Base-by-base conservation (phyloP, 164 flowering plant species). In the Malania oleifera region DNA sequence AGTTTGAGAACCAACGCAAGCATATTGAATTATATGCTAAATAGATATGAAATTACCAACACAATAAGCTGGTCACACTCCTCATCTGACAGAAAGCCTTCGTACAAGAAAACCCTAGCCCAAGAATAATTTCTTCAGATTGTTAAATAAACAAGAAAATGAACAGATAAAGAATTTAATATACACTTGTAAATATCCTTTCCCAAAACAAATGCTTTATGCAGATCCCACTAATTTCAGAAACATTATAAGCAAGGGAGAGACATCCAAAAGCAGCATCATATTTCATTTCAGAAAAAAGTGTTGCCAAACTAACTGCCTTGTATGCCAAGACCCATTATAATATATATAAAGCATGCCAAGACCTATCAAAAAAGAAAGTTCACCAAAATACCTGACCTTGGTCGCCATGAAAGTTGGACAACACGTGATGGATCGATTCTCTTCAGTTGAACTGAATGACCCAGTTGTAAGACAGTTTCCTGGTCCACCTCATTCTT, bases 341-440 rank as follows among this genome's bases (percentile, higher is more conserved):
- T 23, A 15, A 40, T 23, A 41, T 7, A 5, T 45, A 24, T 25
- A 37, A 19, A 25, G 37, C 11, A 15, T 24, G 15, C n/a, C n/a
- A n/a, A n/a, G n/a, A n/a, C n/a, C n/a, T 19, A 55, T 39, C 18
- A 38, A 13, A 25, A 34, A 24, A 49, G 31, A 22, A 12, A 53
- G 40, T 49, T 56, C 52, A 48, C 29, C 34, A 52, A 70, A 66
- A 71, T 72, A 80, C 80, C 86, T 71, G 78, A 91, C 98, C 98
- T 91, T 70, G 98, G 96, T 61, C 52, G 80, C 95, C 91, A 82
- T 18, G 91, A 80, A 18, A 91, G 76, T 62, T 76, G 88, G 54
- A 70, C 56, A 28, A 80, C 93, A 50, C 73, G 75, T 54, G 90
- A 80, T 5, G 93, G 96, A 56, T 86, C 73, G 35, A 84, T 17